A percentile compares a stretch with the other conserved stretches of the same genome.
These are phyloP conservation scores for Knufia fluminis DNA, from an alignment of 2,329 filamentous ascomycete species.

Conservation along the genomic window DNA sequence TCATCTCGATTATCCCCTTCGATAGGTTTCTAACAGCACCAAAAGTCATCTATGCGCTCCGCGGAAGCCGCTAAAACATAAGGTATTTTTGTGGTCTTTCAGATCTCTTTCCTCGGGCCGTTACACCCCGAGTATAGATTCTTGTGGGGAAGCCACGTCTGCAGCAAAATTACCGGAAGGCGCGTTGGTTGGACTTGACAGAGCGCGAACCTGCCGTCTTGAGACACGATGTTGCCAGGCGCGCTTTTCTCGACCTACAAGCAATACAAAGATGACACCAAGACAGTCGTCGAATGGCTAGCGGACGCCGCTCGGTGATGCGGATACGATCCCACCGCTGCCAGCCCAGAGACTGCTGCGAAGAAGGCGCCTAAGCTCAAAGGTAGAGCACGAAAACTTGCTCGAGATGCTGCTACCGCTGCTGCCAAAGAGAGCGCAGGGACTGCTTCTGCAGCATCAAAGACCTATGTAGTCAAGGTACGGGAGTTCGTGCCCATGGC, in stretches of 20 bases:
- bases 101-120: too few species aligned
- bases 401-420: background rate
- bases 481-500: background rate
- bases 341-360: background rate
- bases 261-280: conserved; percentile 1
- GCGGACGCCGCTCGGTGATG: background rate
- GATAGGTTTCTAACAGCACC: too few species aligned
- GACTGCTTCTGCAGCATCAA: background rate
- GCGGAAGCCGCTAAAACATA: too few species aligned
- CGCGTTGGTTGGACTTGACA: too few species aligned
- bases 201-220: too few species aligned
- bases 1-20: too few species aligned
- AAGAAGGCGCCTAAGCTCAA: background rate
- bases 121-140: too few species aligned
- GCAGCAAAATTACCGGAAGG: too few species aligned
- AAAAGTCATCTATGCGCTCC: too few species aligned
- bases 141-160: too few species aligned
- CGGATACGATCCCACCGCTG: background rate
- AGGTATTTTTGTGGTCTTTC: too few species aligned
- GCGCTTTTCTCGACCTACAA: background rate
- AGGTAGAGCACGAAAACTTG: background rate
- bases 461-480: background rate
- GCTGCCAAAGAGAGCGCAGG: background rate
- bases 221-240: background rate
- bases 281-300: background rate